A percentile compares a stretch with the other conserved stretches of the same genome.
Conservation (phyloP, 2,329 filamentous ascomycete genomes). For the Monascus ruber region DNA sequence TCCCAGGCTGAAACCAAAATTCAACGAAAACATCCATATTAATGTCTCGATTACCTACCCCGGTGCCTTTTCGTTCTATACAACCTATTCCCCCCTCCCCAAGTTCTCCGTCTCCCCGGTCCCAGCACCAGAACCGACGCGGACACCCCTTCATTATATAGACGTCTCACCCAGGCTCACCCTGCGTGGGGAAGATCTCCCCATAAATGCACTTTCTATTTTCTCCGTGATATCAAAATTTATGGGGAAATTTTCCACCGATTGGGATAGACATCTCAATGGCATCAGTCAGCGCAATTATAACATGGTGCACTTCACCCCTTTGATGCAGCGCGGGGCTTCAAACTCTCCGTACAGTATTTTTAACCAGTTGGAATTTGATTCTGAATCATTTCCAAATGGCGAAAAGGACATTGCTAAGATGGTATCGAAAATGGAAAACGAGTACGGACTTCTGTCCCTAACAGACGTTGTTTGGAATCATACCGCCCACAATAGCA, state of each 20-base stretch:
- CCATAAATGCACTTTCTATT: constrained; percentile 75
- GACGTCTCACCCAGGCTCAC: constrained; percentile 77
- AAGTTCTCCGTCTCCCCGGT: constrained; percentile 53
- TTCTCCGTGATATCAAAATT: constrained; percentile 97
- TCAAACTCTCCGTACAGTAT: constrained; percentile 98
- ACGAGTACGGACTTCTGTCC: constrained; percentile 71
- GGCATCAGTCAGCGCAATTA: constrained; percentile 87
- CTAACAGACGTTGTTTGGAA: constrained; percentile 97
- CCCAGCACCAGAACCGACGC: constrained; percentile 44
- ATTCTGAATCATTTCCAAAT: constrained; percentile 66
- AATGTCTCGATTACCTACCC: constrained; percentile 73
- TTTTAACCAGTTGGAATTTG: constrained; percentile 83
- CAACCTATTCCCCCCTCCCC: constrained; percentile 79
- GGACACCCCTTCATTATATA: constrained; percentile 76
- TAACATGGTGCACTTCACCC: constrained; percentile 99
- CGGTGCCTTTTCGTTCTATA: constrained; percentile 89
- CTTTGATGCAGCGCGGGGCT: constrained; percentile 71
- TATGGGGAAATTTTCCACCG: constrained; percentile 81
- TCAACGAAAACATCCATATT: constrained; percentile 83
- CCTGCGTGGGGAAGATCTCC: constrained; percentile 62
- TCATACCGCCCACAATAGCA: constrained; percentile 90
- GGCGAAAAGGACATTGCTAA: constrained; percentile 72
- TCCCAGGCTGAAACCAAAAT: constrained; percentile 66
- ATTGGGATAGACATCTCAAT: constrained; percentile 80
- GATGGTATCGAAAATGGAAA: constrained; percentile 70